Conservation (phyloP, 2,329 filamentous ascomycete genomes). For the Penicillium crustosum region DNA sequence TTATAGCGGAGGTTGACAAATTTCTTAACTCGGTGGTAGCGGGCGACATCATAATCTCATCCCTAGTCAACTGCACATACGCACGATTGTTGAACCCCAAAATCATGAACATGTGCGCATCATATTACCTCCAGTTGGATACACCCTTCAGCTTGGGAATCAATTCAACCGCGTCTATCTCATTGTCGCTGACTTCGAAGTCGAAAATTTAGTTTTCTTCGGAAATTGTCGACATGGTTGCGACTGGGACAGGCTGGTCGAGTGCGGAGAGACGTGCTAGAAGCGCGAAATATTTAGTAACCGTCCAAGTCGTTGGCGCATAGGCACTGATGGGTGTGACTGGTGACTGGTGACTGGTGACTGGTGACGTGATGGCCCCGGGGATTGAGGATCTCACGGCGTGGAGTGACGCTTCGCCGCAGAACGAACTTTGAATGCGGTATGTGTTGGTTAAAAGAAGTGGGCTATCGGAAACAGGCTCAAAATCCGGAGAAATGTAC, state of each 20-base stretch:
- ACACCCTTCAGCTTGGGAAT: not conserved
- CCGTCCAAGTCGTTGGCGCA: too few relatives aligned
- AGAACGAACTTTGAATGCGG: too few relatives aligned
- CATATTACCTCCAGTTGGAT: not conserved
- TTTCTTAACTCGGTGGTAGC: not conserved
- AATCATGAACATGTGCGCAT: not conserved
- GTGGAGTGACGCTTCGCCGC: too few relatives aligned
- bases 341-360: too few relatives aligned
- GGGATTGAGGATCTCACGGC: too few relatives aligned
- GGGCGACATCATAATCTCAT: not conserved
- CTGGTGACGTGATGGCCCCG: too few relatives aligned
- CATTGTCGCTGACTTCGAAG: not conserved
- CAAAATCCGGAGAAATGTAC: too few relatives aligned
- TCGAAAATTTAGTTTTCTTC: not conserved
- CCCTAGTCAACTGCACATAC: not conserved
- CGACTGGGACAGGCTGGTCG: not conserved
- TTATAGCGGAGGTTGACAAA: not conserved
- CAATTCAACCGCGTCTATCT: not conserved
- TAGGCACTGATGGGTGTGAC: too few relatives aligned
- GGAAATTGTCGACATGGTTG: not conserved
- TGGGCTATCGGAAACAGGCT: too few relatives aligned
- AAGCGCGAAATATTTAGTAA: too few relatives aligned
- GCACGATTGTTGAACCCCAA: not conserved
- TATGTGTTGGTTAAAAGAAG: too few relatives aligned
- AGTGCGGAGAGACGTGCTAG: not conserved